Evolutionary conservation across 2,329 filamentous ascomycete species (phyloP), one percentile per base, ranked within the genome.

Genomic region (Pseudogymnoascus sp.): DNA sequence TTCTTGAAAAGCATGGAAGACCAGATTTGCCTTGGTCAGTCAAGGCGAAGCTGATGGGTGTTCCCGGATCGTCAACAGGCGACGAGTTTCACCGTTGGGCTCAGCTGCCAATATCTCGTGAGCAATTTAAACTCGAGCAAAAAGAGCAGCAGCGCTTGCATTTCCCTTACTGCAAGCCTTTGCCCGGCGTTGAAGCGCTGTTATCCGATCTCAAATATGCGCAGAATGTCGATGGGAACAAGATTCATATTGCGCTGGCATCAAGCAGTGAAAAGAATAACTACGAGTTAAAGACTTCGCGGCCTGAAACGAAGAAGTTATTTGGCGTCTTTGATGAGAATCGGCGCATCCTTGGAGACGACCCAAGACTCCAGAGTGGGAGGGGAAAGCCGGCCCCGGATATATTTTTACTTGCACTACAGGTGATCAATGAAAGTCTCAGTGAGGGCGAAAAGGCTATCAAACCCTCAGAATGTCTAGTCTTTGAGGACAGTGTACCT

Each of bases 301-400:
- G n/a, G 19, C 21, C 36, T 31, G 47, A 53, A 53, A 53, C 47
- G 0, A 31, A 31, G 3, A 80, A 85, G 35, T 75, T 88, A 53
- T 86, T 88, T 72, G 76, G 78, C 67, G 79, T 85, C 23, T 96
- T 97, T 72, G 83, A 87, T 28, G 73, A 79, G 1, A 76, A 87
- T n/a, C 85, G 90, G 64, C 84, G 87, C 53, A 87, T 99, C 0
- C 78, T 96, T 0, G 95, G 95, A 9, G 95, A 99, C 72, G 93
- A 99, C 74, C 72, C 79, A 6, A 83, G 95, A 60, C 89, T 99
- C 68, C 79, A 83, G 0, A 76, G 81, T 2, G 93, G 93, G 0
- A 80, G 91, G n/a, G 95, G 95, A 11, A 99, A 99, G 77, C 95
- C 95, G 0, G 83, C 93, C 28, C 95, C 93, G 0, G 93, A 99